Evolutionary conservation across 108 stramenopile species (phyloP).

Genomic region (Cyclotella sp.): DNA sequence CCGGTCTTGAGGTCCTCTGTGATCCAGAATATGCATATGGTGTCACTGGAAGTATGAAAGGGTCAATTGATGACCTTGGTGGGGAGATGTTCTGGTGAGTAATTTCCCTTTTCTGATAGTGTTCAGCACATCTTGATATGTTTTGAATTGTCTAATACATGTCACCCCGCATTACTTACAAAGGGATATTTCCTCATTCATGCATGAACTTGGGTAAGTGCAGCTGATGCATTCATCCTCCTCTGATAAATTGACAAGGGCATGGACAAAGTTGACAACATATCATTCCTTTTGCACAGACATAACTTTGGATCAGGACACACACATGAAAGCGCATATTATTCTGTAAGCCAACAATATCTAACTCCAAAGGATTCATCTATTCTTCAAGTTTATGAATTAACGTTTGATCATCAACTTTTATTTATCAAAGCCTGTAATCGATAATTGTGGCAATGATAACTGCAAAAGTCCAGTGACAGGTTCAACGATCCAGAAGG

Average conservation of each 20-base stretch:
- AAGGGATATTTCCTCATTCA: background rate
- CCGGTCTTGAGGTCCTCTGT: background rate
- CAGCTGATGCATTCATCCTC: background rate
- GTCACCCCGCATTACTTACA: background rate
- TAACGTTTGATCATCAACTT: background rate
- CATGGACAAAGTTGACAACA: background rate
- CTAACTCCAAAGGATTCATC: background rate
- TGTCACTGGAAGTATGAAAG: background rate
- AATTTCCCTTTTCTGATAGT: background rate
- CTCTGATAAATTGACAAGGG: background rate
- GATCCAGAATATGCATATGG: background rate
- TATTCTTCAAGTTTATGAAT: background rate
- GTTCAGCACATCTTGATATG: background rate
- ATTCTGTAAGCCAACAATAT: background rate
- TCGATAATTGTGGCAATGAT: background rate
- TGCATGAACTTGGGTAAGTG: slow-evolving; percentile 7
- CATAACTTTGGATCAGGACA: slow-evolving; percentile 9
- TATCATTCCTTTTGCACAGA: background rate
- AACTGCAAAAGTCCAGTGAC: background rate
- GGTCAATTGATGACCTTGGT: background rate
- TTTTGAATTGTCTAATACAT: background rate
- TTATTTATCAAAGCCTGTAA: background rate
- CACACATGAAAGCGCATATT: background rate
- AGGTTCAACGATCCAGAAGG: background rate
- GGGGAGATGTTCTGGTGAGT: background rate